phyloP scores from a whole-genome alignment of 257 asterid genomes.

The Solanum appendiculatum region DNA sequence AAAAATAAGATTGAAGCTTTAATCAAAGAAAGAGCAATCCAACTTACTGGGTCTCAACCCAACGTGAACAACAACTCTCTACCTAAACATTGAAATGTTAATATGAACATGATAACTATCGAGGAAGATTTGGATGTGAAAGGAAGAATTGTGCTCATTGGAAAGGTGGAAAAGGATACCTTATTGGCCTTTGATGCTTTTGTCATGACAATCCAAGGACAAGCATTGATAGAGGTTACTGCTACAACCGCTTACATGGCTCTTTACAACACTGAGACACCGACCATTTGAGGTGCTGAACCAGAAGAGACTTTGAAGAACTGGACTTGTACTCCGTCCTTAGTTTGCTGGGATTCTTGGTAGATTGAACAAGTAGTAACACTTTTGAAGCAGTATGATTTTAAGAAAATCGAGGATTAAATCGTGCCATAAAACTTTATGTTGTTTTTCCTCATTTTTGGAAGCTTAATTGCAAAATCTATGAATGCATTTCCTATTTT shows the following conservation, averaged over 20 bases:
- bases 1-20: too few species aligned
- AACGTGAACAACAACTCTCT: not conserved
- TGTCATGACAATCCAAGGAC: not conserved
- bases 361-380: not conserved
- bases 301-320: not conserved
- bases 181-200: not conserved
- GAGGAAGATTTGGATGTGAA: not conserved
- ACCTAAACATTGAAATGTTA: not conserved
- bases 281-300: not conserved
- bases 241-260: not conserved
- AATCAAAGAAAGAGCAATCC: not conserved
- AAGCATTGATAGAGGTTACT: not conserved
- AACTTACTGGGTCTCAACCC: not conserved
- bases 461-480: not conserved
- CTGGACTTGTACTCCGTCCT: not conserved
- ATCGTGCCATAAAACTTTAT: not conserved
- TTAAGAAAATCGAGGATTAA: not conserved
- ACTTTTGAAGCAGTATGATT: not conserved
- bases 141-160: not conserved
- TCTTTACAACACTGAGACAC: not conserved
- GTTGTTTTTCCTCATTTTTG: not conserved
- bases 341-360: not conserved
- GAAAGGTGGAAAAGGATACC: not conserved
- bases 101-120: not conserved
- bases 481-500: not conserved